Base-by-base conservation (phyloP, 371 early-diverging fungal genomes). In the Saksenaea vasiformis region DNA sequence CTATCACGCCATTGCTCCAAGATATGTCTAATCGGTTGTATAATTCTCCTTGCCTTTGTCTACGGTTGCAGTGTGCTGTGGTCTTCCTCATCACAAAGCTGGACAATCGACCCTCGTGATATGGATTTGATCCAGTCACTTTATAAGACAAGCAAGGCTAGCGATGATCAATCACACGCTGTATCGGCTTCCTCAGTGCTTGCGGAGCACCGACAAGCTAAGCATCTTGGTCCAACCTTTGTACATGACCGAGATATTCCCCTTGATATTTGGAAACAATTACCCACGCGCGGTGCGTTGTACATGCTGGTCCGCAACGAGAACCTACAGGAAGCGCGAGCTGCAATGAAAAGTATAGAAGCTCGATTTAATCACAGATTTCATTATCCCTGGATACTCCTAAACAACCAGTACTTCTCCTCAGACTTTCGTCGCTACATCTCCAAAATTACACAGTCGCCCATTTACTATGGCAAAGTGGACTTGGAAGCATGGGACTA, bases 311-410 rank as follows among this genome's bases (percentile, higher is more conserved):
- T 74, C 7, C 56, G 68, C 5, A 76, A 78, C 13, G 77, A 72
- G 17, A 66, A 78, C 34, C 43, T 84, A 8, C 68, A 68, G 8
- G 36, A 35, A 2, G 73, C 72, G 10, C 73, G 80, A 9, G 60
- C 67, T 1, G 72, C 73, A 1, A 77, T 84, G 17, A 68, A 74
- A 7, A 78, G 75, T 31, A 54, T 82, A 28, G 78, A 80, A 53
- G 82, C 79, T 36, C 74, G 81, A 22, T 82, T 79, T 66, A 84
- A 85, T 57, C 74, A 78, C 14, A 65, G 64, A 19, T 64, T 64
- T 1, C 60, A 67, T 5, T 84, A 85, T 51, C 86, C 84, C 5
- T 84, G 81, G 80, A 62, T 85, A 0, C 43, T 85, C 13, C 59
- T 85, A 10, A 76, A 79, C 26, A 76, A 70, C 5, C 68, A 78